Base-by-base conservation (phyloP, 208 protist species). In the Herpetomonas tarakana region DNA sequence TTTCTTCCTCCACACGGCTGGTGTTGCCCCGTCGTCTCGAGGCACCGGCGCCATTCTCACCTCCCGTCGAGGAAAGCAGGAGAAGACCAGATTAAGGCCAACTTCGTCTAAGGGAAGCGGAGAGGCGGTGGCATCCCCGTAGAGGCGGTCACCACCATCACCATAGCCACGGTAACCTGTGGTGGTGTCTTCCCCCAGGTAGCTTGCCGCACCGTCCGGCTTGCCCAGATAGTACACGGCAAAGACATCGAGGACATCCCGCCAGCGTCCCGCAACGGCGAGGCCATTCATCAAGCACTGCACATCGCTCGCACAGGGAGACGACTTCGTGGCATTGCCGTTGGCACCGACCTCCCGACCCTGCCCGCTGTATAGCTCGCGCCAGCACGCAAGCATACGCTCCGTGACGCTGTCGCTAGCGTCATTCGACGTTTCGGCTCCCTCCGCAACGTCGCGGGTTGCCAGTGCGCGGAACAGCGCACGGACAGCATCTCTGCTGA, bases 51-150 rank as follows among this genome's bases (percentile, higher is more conserved):
- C 28, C 30, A 66, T 26, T 11, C 12, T 9, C 29, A 45, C 58
- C 22, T 53, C 28, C 3, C 35, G 44, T 11, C 3, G 4, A 41
- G 75, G 76, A 58, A 91, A 82, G 9, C 71, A 55, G 16, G 78
- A 39, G 46, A 93, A 93, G 46, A 88, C 62, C 7, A 91, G 58
- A 41, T 91, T 85, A n/a, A 91, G 54, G 25, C 68, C 70, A 7
- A 67, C 59, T 18, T 41, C 55, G 24, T 83, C 66, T 14, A 93
- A 58, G 0, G 69, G 71, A 11, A 74, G 46, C 18, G 11, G 11
- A 28, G 0, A n/a, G 11, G 35, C 53, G 35, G 53, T 58, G 47
- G 29, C 53, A 25, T 22, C 25, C 35, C 29, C 35, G n/a, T n/a
- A n/a, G n/a, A n/a, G n/a, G n/a, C n/a, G n/a, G n/a, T n/a, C n/a